Conservation (phyloP, 2,329 filamentous ascomycete species). For the Sporothrix sp. region DNA sequence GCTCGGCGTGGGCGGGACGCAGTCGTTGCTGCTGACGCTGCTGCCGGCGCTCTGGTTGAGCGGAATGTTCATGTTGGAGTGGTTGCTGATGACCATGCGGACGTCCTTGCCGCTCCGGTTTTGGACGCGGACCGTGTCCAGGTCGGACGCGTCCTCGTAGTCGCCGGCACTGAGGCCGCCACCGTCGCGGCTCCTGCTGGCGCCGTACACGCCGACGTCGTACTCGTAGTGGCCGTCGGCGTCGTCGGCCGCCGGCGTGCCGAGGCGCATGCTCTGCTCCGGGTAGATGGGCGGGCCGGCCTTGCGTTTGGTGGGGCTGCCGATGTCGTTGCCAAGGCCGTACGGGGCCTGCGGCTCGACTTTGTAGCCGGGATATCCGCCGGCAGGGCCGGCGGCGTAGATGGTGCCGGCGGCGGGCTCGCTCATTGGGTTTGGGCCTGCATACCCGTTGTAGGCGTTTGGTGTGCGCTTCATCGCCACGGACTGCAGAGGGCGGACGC, state of each 20-base stretch:
- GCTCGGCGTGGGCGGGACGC: conserved; percentile 11
- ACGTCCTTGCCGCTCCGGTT: conserved; percentile 13
- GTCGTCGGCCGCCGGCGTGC: conserved; percentile 5
- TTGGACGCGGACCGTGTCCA: not conserved
- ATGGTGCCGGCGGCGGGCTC: conserved; percentile 1
- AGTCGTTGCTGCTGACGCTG: conserved; percentile 16
- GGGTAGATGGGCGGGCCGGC: not conserved
- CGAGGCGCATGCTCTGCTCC: conserved; percentile 4
- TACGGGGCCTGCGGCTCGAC: not conserved
- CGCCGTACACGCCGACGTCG: conserved; percentile 5
- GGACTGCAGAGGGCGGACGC: not conserved
- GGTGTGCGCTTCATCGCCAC: conserved; percentile 16
- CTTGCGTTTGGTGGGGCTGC: conserved; percentile 10
- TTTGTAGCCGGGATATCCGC: not conserved
- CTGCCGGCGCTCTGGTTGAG: conserved; percentile 12
- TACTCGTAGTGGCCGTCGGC: conserved; percentile 16
- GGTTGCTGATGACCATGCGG: conserved; percentile 14
- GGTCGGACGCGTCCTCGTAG: conserved; percentile 4
- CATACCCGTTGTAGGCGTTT: conserved; percentile 13
- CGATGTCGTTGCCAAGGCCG: not conserved
- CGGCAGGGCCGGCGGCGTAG: conserved; percentile 8
- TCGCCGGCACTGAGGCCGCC: conserved; percentile 10
- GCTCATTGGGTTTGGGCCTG: conserved; percentile 1
- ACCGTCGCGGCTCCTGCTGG: conserved; percentile 4
- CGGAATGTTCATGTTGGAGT: conserved; percentile 7